Conservation (phyloP, 106 monocot species). For the Apostasia shenzhenica region DNA sequence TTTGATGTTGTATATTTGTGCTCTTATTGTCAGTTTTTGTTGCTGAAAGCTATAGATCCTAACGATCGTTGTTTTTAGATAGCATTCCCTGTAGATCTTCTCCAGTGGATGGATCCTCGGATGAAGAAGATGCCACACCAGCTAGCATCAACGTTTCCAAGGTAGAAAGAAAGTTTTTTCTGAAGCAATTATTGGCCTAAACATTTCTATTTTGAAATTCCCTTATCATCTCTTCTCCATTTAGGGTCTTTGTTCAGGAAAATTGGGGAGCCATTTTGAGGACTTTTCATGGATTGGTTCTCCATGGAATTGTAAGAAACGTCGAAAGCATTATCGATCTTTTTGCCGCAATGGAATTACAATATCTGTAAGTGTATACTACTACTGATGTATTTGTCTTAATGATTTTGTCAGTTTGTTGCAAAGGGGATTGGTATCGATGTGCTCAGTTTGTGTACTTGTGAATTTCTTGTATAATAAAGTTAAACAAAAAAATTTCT, state of each 20-base stretch:
- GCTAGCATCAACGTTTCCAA: slow-evolving; percentile 18
- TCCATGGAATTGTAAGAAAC: slow-evolving; percentile 59
- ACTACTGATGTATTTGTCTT: too few relatives aligned
- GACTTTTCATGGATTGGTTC: slow-evolving; percentile 81
- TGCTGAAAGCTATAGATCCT: neutral
- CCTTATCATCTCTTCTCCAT: slow-evolving; percentile 6
- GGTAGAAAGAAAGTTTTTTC: slow-evolving; percentile 14
- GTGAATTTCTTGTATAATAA: too few relatives aligned
- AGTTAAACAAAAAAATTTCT: too few relatives aligned
- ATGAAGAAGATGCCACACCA: slow-evolving; percentile 30
- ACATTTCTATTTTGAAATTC: slow-evolving; percentile 1
- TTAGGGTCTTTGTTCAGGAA: slow-evolving; percentile 43
- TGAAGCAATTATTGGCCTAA: neutral
- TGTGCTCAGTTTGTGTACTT: too few relatives aligned
- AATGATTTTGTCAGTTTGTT: too few relatives aligned
- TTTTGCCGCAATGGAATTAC: slow-evolving; percentile 60
- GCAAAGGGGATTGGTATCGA: too few relatives aligned
- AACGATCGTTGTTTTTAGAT: slow-evolving; percentile 12
- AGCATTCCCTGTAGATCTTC: slow-evolving; percentile 13
- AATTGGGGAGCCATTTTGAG: slow-evolving; percentile 29
- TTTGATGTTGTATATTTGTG: too few relatives aligned
- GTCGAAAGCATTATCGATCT: slow-evolving; percentile 65
- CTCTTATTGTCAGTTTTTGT: neutral
- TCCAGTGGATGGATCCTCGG: slow-evolving; percentile 19
- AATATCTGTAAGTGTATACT: slow-evolving; percentile 58